phyloP scores from a whole-genome alignment of 768 basidiomycete genomes.

The Boletus speciosus region DNA sequence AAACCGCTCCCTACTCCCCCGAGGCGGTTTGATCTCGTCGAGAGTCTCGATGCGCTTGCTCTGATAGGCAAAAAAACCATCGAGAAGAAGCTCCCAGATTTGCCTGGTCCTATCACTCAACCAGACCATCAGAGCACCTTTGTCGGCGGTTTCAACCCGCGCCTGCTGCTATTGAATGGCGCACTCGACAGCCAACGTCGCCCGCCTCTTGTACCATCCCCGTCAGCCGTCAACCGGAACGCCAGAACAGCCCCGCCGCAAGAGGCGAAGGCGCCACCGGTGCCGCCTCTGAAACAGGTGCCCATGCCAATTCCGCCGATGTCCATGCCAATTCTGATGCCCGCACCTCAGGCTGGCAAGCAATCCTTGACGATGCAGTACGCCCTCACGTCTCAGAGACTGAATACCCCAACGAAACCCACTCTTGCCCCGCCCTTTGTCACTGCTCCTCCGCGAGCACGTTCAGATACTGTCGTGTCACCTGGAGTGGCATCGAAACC shows the following conservation, averaged over 20 bases:
- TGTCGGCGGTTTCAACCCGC: constrained; percentile 47
- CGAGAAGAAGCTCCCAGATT: constrained; percentile 17
- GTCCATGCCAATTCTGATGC: constrained; percentile 29
- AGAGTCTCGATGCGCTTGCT: constrained; percentile 33
- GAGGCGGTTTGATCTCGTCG: constrained; percentile 27
- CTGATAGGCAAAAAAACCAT: constrained; percentile 22
- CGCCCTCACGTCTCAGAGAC: constrained; percentile 18
- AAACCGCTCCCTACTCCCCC: constrained; percentile 11
- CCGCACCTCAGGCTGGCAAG: constrained; percentile 28
- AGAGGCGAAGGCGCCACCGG: background rate
- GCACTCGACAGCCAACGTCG: constrained; percentile 7
- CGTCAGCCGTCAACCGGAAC: constrained; percentile 7
- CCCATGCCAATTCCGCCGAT: constrained; percentile 14
- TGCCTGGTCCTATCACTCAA: background rate
- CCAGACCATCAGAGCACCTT: constrained; percentile 27
- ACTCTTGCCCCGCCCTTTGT: constrained; percentile 18
- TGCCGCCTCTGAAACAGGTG: constrained; percentile 13
- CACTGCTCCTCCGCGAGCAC: constrained; percentile 28
- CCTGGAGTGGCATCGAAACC: constrained; percentile 4
- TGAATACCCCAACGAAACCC: constrained; percentile 10
- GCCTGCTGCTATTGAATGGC: constrained; percentile 5
- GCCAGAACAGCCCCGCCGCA: background rate
- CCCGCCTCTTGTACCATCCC: constrained; percentile 3
- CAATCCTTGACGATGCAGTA: constrained; percentile 21
- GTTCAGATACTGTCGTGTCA: constrained; percentile 29